phyloP scores from a whole-genome alignment of 805 yeast genomes.

The Hanseniaspora nectarophila region DNA sequence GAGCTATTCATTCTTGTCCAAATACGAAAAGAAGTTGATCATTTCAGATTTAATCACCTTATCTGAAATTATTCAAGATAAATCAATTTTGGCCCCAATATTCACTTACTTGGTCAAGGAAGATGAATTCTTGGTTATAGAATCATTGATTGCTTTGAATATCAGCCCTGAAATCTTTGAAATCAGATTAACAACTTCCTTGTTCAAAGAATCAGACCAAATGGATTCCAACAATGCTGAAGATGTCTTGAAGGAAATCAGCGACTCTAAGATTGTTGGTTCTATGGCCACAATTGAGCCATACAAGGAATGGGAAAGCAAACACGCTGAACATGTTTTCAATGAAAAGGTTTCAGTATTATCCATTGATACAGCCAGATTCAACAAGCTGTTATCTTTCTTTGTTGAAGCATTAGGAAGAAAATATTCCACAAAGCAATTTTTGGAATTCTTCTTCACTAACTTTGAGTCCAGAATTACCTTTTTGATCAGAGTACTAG shows the following conservation, averaged over 20 bases:
- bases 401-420: constrained; percentile 37
- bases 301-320: constrained; percentile 27
- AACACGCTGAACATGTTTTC: constrained; percentile 22
- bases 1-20: constrained; percentile 25
- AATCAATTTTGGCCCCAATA: constrained; percentile 30
- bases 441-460: constrained; percentile 30
- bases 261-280: constrained; percentile 23
- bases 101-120: constrained; percentile 33
- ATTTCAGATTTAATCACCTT: constrained; percentile 31
- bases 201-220: constrained; percentile 26
- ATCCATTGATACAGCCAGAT: constrained; percentile 30
- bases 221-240: constrained; percentile 21
- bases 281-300: constrained; percentile 20
- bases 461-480: constrained; percentile 39
- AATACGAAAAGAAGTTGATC: constrained; percentile 30
- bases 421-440: constrained; percentile 26
- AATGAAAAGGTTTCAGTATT: constrained; percentile 28
- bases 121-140: constrained; percentile 30
- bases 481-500: constrained; percentile 45
- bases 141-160: constrained; percentile 29
- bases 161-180: constrained; percentile 40
- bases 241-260: constrained; percentile 27
- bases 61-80: constrained; percentile 31
- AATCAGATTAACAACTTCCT: constrained; percentile 56
- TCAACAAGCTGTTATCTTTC: constrained; percentile 32